phyloP scores from a whole-genome alignment of 2,329 filamentous ascomycete genomes.

The Zymoseptoria crescenta region DNA sequence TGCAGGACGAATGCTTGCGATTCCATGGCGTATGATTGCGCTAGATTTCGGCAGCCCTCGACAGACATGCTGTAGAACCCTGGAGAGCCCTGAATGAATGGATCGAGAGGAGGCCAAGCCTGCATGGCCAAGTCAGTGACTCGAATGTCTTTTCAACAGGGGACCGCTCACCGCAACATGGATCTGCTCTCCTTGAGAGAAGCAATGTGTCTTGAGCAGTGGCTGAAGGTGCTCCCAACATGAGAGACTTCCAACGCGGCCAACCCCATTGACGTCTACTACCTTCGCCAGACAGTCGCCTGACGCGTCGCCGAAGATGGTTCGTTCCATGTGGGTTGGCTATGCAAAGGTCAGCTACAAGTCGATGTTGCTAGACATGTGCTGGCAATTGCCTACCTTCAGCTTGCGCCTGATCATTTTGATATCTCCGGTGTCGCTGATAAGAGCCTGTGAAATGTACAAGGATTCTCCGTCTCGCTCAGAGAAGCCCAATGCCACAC shows the following conservation, averaged over 20 bases:
- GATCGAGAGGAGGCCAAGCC: conserved; percentile 27
- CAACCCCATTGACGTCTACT: conserved; percentile 25
- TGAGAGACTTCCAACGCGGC: conserved; percentile 29
- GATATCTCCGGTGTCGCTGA: conserved; percentile 29
- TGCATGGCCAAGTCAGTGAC: not conserved
- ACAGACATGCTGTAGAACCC: conserved; percentile 32
- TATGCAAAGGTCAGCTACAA: not conserved
- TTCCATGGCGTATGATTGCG: conserved; percentile 51
- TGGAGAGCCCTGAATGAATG: conserved; percentile 22
- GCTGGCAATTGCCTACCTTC: conserved; percentile 17
- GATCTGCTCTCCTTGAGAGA: conserved; percentile 32
- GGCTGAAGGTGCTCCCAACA: conserved; percentile 40
- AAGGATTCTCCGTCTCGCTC: conserved; percentile 34
- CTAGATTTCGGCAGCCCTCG: conserved; percentile 38
- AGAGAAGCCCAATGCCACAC: conserved; percentile 34
- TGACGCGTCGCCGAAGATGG: conserved; percentile 35
- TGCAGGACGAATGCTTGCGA: conserved; percentile 49
- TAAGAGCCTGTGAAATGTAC: conserved; percentile 36
- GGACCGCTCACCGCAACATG: conserved; percentile 28
- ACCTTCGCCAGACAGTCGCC: conserved; percentile 31
- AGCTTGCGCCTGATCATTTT: conserved; percentile 35
- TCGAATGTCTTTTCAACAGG: not conserved
- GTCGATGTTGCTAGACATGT: not conserved
- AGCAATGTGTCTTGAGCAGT: conserved; percentile 31
- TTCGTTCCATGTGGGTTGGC: conserved; percentile 38